Evolutionary conservation across 2,329 filamentous ascomycete genomes (phyloP).

Genomic region (Penicillium sp.): DNA sequence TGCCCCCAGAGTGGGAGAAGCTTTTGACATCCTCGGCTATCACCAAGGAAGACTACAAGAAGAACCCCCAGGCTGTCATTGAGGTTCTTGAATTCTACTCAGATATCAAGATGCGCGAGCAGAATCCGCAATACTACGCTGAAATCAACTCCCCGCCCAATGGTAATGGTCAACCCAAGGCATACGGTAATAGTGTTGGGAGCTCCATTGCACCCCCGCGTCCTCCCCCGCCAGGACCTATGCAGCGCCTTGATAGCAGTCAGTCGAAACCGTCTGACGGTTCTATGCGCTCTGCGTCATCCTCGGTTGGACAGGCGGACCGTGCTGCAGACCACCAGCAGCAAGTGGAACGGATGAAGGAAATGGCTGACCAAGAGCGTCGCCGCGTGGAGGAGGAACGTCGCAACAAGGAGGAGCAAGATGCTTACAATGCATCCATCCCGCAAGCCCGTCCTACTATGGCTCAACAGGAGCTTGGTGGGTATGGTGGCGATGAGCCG

Average conservation of each 20-base stretch:
- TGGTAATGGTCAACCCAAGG: slow-evolving; percentile 45
- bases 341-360: slow-evolving; percentile 50
- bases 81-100: slow-evolving; percentile 70
- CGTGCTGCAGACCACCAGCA: slow-evolving; percentile 46
- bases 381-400: slow-evolving; percentile 57
- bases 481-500: slow-evolving; percentile 58
- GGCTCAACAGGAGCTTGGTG: slow-evolving; percentile 87
- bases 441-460: slow-evolving; percentile 77
- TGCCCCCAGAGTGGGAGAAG: slow-evolving; percentile 96
- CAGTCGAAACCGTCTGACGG: slow-evolving; percentile 37
- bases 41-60: slow-evolving; percentile 97
- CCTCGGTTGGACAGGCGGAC: slow-evolving; percentile 56
- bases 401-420: slow-evolving; percentile 68
- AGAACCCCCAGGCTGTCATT: slow-evolving; percentile 79
- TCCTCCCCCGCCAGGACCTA: slow-evolving; percentile 57
- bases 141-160: slow-evolving; percentile 63
- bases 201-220: slow-evolving; percentile 67
- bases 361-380: slow-evolving; percentile 58
- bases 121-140: slow-evolving; percentile 61
- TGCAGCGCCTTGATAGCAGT: slow-evolving; percentile 47
- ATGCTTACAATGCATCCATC: slow-evolving; percentile 85
- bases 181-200: slow-evolving; percentile 52
- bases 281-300: slow-evolving; percentile 34
- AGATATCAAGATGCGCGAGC: slow-evolving; percentile 64
- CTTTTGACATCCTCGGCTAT: slow-evolving; percentile 93